Percentiles rank a stretch among this genome's conserved stretches.
Conservation (phyloP, 2,329 filamentous ascomycete genomes). For the Ramularia collo-cygni region DNA sequence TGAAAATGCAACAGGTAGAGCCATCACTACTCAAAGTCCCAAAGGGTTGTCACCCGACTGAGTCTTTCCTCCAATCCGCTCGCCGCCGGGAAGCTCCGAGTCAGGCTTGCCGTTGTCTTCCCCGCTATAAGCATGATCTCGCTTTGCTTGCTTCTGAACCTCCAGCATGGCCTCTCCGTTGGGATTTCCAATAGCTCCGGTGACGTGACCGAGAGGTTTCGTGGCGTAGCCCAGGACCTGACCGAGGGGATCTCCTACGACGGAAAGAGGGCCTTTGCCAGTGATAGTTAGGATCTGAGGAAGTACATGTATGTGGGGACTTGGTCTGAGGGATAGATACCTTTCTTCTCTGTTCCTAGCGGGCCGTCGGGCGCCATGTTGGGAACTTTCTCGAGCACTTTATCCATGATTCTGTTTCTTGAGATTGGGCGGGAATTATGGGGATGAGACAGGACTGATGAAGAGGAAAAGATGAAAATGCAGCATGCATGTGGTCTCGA, state of each 20-base stretch:
- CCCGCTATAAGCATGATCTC: conserved; percentile 19
- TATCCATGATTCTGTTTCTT: conserved; percentile 7
- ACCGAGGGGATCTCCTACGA: conserved; percentile 30
- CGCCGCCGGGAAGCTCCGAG: conserved; percentile 22
- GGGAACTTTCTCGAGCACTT: conserved; percentile 18
- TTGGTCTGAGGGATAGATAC: conserved; percentile 6
- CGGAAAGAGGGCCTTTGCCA: conserved; percentile 25
- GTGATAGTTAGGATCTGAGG: too few relatives aligned
- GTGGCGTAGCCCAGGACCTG: conserved; percentile 28
- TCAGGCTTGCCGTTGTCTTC: conserved; percentile 20
- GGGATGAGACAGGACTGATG: too few relatives aligned
- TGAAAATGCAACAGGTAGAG: background rate
- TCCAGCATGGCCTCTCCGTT: conserved; percentile 23
- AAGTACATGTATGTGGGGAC: background rate
- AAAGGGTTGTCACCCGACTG: conserved; percentile 32
- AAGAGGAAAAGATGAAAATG: too few relatives aligned
- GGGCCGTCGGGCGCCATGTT: conserved; percentile 23
- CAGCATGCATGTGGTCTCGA: too few relatives aligned
- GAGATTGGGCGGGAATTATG: too few relatives aligned
- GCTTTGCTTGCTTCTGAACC: conserved; percentile 21
- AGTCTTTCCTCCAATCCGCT: conserved; percentile 30
- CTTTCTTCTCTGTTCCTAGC: conserved; percentile 20
- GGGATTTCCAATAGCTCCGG: conserved; percentile 25
- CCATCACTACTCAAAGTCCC: conserved; percentile 21
- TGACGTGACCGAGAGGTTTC: conserved; percentile 25